phyloP scores from a whole-genome alignment of 495 filamentous ascomycete species.

The Xylaria palmicola region DNA sequence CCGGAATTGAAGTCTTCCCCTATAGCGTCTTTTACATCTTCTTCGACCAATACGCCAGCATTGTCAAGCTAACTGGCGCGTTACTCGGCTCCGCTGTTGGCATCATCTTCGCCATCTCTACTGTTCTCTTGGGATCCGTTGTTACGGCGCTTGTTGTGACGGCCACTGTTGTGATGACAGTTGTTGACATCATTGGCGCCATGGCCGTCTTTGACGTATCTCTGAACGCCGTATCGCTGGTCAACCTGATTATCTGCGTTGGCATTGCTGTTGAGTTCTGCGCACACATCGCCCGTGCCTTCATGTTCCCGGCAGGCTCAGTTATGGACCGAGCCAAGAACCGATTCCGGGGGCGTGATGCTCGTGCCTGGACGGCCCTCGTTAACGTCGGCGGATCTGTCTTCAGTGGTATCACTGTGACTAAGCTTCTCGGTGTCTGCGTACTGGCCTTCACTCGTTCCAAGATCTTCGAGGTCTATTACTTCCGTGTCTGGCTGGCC shows the following conservation, averaged over 20 bases:
- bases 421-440: constrained; percentile 87
- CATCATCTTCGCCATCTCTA: constrained; percentile 77
- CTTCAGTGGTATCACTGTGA: constrained; percentile 93
- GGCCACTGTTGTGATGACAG: constrained; percentile 82
- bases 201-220: constrained; percentile 89
- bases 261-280: constrained; percentile 97
- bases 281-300: constrained; percentile 92
- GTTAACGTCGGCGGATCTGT: constrained; percentile 93
- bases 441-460: constrained; percentile 92
- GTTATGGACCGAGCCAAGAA: constrained; percentile 73
- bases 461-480: constrained; percentile 99
- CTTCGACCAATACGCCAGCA: constrained; percentile 93
- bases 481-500: constrained; percentile 93
- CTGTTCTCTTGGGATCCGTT: constrained; percentile 77
- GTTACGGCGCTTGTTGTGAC: constrained; percentile 80
- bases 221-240: constrained; percentile 95
- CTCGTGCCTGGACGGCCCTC: constrained; percentile 84
- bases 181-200: constrained; percentile 90
- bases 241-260: constrained; percentile 94
- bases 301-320: constrained; percentile 80
- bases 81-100: constrained; percentile 79
- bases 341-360: constrained; percentile 72
- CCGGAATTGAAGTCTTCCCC: constrained; percentile 80
- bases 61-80: constrained; percentile 72
- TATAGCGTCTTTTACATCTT: constrained; percentile 98